Conservation (phyloP, 1,284 basidiomycete genomes). For the Bjerkandera adusta region DNA sequence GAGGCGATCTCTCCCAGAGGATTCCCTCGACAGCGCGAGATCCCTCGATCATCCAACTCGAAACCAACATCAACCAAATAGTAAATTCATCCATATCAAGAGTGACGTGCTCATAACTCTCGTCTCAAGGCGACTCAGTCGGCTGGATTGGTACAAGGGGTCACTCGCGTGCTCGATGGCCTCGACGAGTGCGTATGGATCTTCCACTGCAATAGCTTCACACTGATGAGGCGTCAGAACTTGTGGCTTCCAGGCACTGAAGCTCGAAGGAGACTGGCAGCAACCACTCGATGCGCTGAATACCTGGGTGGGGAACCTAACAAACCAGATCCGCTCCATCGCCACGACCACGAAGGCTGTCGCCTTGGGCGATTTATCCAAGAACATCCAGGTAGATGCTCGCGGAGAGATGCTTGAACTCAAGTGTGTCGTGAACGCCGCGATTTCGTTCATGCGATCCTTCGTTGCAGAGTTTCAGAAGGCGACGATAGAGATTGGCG, state of each 20-base stretch:
- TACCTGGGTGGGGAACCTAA: too few species aligned
- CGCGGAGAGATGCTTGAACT: constrained; percentile 88
- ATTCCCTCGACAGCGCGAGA: constrained; percentile 96
- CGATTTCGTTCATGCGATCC: constrained; percentile 85
- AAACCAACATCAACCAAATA: constrained; percentile 98
- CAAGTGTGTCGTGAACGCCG: constrained; percentile 87
- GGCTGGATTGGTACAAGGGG: too few species aligned
- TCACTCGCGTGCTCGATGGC: too few species aligned
- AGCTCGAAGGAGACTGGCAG: too few species aligned
- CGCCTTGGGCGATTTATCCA: constrained; percentile 84
- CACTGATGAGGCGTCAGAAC: too few species aligned
- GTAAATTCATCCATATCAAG: constrained; percentile 46
- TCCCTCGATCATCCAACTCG: constrained; percentile 95
- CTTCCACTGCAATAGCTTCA: too few species aligned
- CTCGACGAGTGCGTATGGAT: too few species aligned
- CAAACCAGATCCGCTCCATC: constrained; percentile 89
- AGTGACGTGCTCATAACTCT: too few species aligned
- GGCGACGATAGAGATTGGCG: too few species aligned
- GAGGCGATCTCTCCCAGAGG: constrained; percentile 93
- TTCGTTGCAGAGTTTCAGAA: constrained; percentile 91
- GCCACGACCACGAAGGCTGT: constrained; percentile 88
- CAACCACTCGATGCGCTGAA: too few species aligned
- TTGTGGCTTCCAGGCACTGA: too few species aligned
- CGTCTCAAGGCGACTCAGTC: too few species aligned
- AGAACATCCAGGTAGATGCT: constrained; percentile 88